These are phyloP conservation scores for Paspalum vaginatum DNA, from an alignment of 176 grass and related monocot genomes.

Conservation along the genomic window DNA sequence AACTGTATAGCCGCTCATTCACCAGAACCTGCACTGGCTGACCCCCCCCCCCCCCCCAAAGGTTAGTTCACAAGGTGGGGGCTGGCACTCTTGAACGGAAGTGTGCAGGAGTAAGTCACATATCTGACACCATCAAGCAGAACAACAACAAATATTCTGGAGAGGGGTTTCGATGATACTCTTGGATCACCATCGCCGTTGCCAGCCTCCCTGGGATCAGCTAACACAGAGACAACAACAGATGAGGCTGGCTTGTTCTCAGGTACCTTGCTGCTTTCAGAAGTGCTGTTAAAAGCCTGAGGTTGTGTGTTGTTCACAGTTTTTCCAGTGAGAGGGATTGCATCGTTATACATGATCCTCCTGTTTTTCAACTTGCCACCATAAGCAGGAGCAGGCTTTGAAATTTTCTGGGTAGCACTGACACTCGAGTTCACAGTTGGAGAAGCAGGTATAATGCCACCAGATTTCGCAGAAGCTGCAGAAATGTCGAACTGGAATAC, in stretches of 20 bases:
- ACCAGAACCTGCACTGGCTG: not conserved
- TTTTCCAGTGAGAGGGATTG: slow-evolving; percentile 79
- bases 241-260: slow-evolving; percentile 71
- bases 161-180: slow-evolving; percentile 67
- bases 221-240: slow-evolving; percentile 85
- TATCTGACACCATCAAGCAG: slow-evolving; percentile 94
- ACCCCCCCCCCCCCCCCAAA: not conserved
- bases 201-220: slow-evolving; percentile 90
- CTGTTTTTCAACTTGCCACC: slow-evolving; percentile 68
- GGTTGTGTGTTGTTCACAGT: slow-evolving; percentile 62
- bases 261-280: slow-evolving; percentile 68
- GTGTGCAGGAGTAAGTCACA: slow-evolving; percentile 94
- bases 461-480: slow-evolving; percentile 42
- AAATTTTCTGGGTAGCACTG: slow-evolving; percentile 62
- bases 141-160: slow-evolving; percentile 90
- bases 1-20: slow-evolving; percentile 11
- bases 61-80: slow-evolving; percentile 82
- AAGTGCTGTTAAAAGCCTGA: slow-evolving; percentile 57
- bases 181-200: slow-evolving; percentile 75
- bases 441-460: slow-evolving; percentile 69
- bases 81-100: slow-evolving; percentile 76
- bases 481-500: slow-evolving; percentile 92
- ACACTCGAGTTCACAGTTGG: slow-evolving; percentile 57
- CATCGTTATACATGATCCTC: slow-evolving; percentile 76
- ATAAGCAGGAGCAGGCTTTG: slow-evolving; percentile 41